A percentile compares a stretch with the other conserved stretches of the same genome.
phyloP scores from a whole-genome alignment of 306 rosid genomes.

The Citrullus colocynthis region DNA sequence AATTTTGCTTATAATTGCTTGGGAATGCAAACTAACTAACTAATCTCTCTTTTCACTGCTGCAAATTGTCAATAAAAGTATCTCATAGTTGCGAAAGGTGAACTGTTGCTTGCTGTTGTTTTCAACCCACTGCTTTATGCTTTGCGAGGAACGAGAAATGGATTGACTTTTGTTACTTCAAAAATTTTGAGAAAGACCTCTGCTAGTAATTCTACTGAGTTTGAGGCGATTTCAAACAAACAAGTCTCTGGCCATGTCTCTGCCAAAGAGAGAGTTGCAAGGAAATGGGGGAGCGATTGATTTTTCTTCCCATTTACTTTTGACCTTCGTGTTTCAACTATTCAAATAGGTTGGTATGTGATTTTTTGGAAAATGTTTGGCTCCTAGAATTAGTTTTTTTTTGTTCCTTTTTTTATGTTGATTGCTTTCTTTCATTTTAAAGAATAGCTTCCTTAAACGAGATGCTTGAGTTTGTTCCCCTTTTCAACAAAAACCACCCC shows the following conservation, averaged over 20 bases:
- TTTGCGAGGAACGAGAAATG: constrained; percentile 73
- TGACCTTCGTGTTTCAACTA: constrained; percentile 1
- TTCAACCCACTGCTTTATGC: constrained; percentile 69
- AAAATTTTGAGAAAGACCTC: constrained; percentile 35
- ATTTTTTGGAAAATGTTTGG: neutral
- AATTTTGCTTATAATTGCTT: neutral
- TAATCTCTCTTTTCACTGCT: neutral
- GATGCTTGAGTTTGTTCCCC: neutral
- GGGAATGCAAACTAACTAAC: neutral
- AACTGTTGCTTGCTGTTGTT: constrained; percentile 61
- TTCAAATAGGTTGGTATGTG: neutral
- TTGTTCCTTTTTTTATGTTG: neutral
- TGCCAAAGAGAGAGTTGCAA: constrained; percentile 67
- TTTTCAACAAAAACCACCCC: neutral
- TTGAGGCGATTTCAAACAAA: constrained; percentile 24
- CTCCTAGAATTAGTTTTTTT: neutral
- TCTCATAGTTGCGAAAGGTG: constrained; percentile 70
- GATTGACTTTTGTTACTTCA: constrained; percentile 40
- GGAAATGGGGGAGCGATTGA: constrained; percentile 65
- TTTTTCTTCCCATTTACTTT: constrained; percentile 17
- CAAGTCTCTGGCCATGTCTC: constrained; percentile 35
- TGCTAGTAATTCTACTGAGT: constrained; percentile 16
- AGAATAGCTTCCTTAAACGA: neutral
- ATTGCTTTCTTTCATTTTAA: neutral
- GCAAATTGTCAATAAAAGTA: constrained; percentile 33